A percentile compares a stretch with the other conserved stretches of the same genome.
phyloP scores from a whole-genome alignment of 805 yeast genomes.

The Spathaspora sp. region DNA sequence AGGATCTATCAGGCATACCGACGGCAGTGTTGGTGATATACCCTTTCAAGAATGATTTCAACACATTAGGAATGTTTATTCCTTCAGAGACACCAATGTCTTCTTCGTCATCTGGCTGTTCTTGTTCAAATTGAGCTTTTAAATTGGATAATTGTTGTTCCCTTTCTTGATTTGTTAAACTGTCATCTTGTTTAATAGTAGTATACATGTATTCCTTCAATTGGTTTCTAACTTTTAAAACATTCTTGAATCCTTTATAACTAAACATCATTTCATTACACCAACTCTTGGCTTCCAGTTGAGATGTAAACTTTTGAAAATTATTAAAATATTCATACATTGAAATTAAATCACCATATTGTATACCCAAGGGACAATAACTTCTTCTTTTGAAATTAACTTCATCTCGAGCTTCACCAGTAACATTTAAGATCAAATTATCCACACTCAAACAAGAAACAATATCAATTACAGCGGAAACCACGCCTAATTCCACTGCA shows the following conservation, averaged over 20 bases:
- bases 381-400: conserved; percentile 71
- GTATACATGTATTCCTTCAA: conserved; percentile 62
- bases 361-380: conserved; percentile 65
- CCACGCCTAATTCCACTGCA: conserved; percentile 58
- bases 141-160: conserved; percentile 22
- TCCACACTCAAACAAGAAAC: conserved; percentile 93
- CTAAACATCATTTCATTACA: conserved; percentile 76
- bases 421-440: conserved; percentile 76
- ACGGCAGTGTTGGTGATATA: conserved; percentile 87
- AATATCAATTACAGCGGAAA: conserved; percentile 75
- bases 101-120: conserved; percentile 11
- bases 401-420: conserved; percentile 78
- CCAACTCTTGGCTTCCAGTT: conserved; percentile 68
- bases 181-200: conserved; percentile 41
- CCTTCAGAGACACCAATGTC: conserved; percentile 14
- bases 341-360: conserved; percentile 80
- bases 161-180: conserved; percentile 20
- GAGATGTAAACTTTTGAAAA: conserved; percentile 30
- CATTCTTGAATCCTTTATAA: conserved; percentile 77
- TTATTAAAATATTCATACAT: conserved; percentile 72
- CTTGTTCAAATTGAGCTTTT: conserved; percentile 17
- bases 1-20: conserved; percentile 92
- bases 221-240: conserved; percentile 70
- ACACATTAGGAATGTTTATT: conserved; percentile 51
- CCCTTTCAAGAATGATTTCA: conserved; percentile 81